phyloP scores from a whole-genome alignment of 306 rosid species.

The peach (Prunus persica) region Prunus_persica_NCBIv2 NC_034012.1:1616501-1617000 shows the following conservation, averaged over 20 bases:
- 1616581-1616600: neutral
- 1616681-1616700: neutral
- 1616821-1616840: neutral
- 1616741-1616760: neutral
- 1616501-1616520: too few relatives aligned
- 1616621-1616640: neutral
- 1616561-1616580: neutral
- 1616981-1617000: too few relatives aligned
- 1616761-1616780: neutral
- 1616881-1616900: neutral
- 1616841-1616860: neutral
- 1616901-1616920: neutral
- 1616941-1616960: neutral
- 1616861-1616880: neutral
- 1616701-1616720: too few relatives aligned
- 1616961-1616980: neutral
- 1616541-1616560: neutral
- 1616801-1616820: too few relatives aligned
- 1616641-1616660: neutral
- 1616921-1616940: constrained; percentile 4
- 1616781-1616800: too few relatives aligned
- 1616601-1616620: neutral
- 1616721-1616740: neutral
- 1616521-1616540: neutral
- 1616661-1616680: neutral